Evolutionary conservation across 495 filamentous ascomycete genomes (phyloP), one percentile per base, ranked within the genome.

Genomic region (Trichoderma orchidacearum): DNA sequence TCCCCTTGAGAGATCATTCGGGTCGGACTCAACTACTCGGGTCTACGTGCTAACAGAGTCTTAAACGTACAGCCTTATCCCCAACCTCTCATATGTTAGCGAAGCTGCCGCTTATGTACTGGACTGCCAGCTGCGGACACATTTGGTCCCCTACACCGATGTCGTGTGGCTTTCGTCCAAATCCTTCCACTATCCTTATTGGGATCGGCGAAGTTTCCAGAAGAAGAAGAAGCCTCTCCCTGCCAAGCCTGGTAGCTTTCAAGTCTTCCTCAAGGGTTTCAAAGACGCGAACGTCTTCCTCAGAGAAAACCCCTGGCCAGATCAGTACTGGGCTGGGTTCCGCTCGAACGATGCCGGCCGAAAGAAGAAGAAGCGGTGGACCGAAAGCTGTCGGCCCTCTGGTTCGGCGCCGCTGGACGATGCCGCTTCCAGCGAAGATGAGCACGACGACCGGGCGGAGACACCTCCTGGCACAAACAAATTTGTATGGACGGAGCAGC

Each of bases 61-160:
- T 48, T 23, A 27, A 11, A 23, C 11, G 3, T 2, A n/a, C 57
- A 81, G 78, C 65, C 80, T 99, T 56, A 99, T 99, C 69, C 93
- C 93, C 36, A 99, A 99, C 67, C 77, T 99, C n/a, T 96, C 90
- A 51, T 99, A 99, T 68, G 89, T 99, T 62, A 96, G 91, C 58
- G 93, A 99, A 75, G 93, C 93, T 17, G 93, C 93, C 12, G 92
- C 93, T 36, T 99, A 96, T 67, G 86, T 95, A 3, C 80, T 99
- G 45, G 93, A 99, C 72, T 83, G 82, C 56, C 87, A 92, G 60
- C 75, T 99, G 32, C 86, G 84, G 54, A 96, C 93, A 21, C 85
- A 94, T 69, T 72, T 99, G 52, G 93, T 99, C 12, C 93, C 93
- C 0, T 96, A 95, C 60, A 99, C 93, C 30, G 93, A 93, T 65